Evolutionary conservation across 257 asterid species (phyloP), one percentile per base, ranked within the genome.

Genomic region (Leonotis leonurus): DNA sequence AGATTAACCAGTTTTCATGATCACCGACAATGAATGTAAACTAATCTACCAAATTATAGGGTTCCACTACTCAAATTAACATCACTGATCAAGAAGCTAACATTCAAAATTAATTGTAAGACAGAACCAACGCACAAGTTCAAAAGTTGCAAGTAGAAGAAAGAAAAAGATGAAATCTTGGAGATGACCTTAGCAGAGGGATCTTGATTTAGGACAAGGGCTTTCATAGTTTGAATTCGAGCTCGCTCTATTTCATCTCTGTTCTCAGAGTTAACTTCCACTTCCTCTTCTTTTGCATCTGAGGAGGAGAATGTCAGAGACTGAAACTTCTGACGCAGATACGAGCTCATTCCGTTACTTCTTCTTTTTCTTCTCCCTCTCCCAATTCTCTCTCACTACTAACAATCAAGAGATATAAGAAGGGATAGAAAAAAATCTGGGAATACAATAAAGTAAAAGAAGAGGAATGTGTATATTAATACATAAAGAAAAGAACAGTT

Each of bases 271-370:
- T 33, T 52, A 37, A n/a, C 18, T 13, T 27, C 57, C 30, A 45
- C 76, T 22, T 36, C 58, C 39, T 52, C 76, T 22, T 70, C 68
- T 43, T 63, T 69, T 1, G n/a, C 78, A 59, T 68, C 70, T 10
- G 60, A 74, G 0, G 77, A 49, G 6, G 65, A 25, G 12, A 16
- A 17, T n/a, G 88, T 62, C 35, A 82, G 30, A 56, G 80, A 37
- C 70, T 73, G 81, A 64, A 83, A 62, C 61, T 82, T 90, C 65
- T 79, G 78, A 27, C 85, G 79, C 65, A 90, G 81, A 70, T 87
- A 88, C 3, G 96, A 85, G 69, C 75, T 71, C 98, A 88, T 88
- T 33, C 18, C 57, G n/a, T n/a, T n/a, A n/a, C n/a, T 12, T 30
- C 35, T 33, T 33, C 39, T 5, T 33, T 33, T n/a, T n/a, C n/a